phyloP scores from a whole-genome alignment of 352 stramenopile species.

The Peronospora farinosa region DNA sequence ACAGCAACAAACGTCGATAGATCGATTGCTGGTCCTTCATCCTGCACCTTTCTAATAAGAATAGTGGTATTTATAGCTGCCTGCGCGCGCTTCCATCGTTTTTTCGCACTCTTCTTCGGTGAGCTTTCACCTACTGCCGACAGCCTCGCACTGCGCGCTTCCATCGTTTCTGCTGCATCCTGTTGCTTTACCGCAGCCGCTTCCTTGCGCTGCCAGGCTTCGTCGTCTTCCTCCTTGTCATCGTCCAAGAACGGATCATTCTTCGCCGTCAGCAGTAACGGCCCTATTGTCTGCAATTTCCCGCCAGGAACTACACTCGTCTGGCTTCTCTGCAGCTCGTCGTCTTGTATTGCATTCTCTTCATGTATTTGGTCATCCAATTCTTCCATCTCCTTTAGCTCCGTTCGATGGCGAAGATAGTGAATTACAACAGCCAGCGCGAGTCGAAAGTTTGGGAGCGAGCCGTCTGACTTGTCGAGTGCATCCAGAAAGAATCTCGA shows the following conservation, averaged over 20 bases:
- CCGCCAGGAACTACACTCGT: slow-evolving; percentile 17
- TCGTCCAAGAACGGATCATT: slow-evolving; percentile 52
- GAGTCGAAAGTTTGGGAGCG: slow-evolving; percentile 71
- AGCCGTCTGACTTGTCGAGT: slow-evolving; percentile 65
- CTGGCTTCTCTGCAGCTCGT: slow-evolving; percentile 18
- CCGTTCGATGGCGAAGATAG: slow-evolving; percentile 61
- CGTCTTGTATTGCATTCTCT: slow-evolving; percentile 5
- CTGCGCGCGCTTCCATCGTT: slow-evolving; percentile 50
- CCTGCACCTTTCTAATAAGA: slow-evolving; percentile 48
- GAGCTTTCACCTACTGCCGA: slow-evolving; percentile 9
- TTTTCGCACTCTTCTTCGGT: slow-evolving; percentile 22
- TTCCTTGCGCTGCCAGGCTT: slow-evolving; percentile 32
- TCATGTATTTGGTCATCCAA: slow-evolving; percentile 6
- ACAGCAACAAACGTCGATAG: slow-evolving; percentile 72
- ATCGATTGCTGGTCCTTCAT: slow-evolving; percentile 55
- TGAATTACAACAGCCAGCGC: slow-evolving; percentile 71
- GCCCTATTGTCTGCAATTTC: slow-evolving; percentile 13
- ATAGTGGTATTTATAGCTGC: slow-evolving; percentile 51
- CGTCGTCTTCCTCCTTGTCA: slow-evolving; percentile 55
- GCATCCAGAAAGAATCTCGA: slow-evolving; percentile 65
- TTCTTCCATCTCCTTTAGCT: slow-evolving; percentile 32
- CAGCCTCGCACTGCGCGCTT: slow-evolving; percentile 11
- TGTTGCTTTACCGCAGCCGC: slow-evolving; percentile 27
- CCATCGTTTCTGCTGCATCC: slow-evolving; percentile 13
- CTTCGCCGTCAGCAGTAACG: slow-evolving; percentile 42